Base-by-base conservation (phyloP, 1,284 basidiomycete species). In the Fistulina hepatica region DNA sequence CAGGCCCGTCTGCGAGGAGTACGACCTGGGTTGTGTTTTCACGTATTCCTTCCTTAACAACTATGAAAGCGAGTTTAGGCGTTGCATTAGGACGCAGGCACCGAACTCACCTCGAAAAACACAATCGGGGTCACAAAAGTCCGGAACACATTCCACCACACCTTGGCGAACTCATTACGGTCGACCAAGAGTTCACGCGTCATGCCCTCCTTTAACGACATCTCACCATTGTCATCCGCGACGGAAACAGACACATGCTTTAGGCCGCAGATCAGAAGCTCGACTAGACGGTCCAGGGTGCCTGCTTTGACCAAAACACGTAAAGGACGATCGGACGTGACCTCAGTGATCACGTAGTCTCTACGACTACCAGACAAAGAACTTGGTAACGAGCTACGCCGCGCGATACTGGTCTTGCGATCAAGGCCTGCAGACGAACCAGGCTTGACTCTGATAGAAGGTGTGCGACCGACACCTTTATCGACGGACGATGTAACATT, bases 141-240 rank as follows among this genome's bases (percentile, higher is more conserved):
- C 30, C 84, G 67, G 52, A 80, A 88, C 12, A 74, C 70, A 42
- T 70, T 75, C 81, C 84, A 89, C 80, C 84, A 89, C 4, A 82
- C 68, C 25, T 64, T 63, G 1, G 73, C 65, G 57, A 82, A 88
- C 49, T 86, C 82, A 3, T 53, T 61, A 34, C 75, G 69, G 55
- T 88, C 83, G 8, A 88, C 67, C 16, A 72, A 59, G 22, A 88
- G 60, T 33, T 81, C 75, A 26, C 81, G 61, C 1, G 76, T 78
- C 58, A 73, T 78, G 6, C 73, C 71, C 44, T 82, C 78, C 22
- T 71, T 62, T 30, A 88, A 54, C 1, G 81, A 73, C 60, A 81
- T 81, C 52, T 86, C 81, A 0, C 84, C 84, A 47, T 83, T 85
- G 52, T 88, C 84, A 46, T 89, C 84, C 1, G 82, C 73, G 2